A percentile compares a stretch with the other conserved stretches of the same genome.
phyloP scores from a whole-genome alignment of 1,284 basidiomycete species.

The Pterulicium gracile region DNA sequence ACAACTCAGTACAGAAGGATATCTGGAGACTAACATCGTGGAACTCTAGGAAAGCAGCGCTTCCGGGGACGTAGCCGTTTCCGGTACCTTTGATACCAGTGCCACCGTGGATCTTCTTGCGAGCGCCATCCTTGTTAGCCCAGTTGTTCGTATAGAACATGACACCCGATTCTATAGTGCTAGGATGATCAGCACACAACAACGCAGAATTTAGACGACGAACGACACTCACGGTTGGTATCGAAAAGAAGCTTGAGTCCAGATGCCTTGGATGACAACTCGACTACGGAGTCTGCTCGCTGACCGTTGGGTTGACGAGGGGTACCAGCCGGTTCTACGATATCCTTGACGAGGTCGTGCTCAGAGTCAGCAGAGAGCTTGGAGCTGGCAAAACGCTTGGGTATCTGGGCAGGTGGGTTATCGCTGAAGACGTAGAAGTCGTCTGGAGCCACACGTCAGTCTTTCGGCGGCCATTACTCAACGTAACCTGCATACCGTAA shows the following conservation, averaged over 20 bases:
- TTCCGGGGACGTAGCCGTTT: slow-evolving; percentile 47
- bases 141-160: slow-evolving; percentile 64
- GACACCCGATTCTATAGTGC: slow-evolving; percentile 48
- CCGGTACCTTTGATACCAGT: slow-evolving; percentile 45
- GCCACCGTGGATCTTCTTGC: slow-evolving; percentile 68
- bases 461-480: slow-evolving; percentile 2
- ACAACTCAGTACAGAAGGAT: no score
- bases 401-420: slow-evolving; percentile 19
- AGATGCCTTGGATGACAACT: slow-evolving; percentile 44
- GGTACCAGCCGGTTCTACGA: slow-evolving; percentile 28
- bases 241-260: slow-evolving; percentile 52
- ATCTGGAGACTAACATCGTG: slow-evolving; percentile 38
- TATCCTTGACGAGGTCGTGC: slow-evolving; percentile 36
- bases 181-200: slow-evolving; percentile 3
- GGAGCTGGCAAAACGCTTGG: slow-evolving; percentile 26
- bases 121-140: slow-evolving; percentile 35
- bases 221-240: slow-evolving; percentile 48
- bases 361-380: slow-evolving; percentile 18
- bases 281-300: slow-evolving; percentile 33
- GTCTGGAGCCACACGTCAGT: slow-evolving; percentile 26
- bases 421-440: slow-evolving; percentile 50
- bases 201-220: background rate
- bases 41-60: slow-evolving; percentile 67
- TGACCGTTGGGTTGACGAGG: slow-evolving; percentile 13
- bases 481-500: slow-evolving; percentile 34